A percentile compares a stretch with the other conserved stretches of the same genome.
Evolutionary conservation across 768 basidiomycete species (phyloP).

Genomic region (Ramaria rubella): DNA sequence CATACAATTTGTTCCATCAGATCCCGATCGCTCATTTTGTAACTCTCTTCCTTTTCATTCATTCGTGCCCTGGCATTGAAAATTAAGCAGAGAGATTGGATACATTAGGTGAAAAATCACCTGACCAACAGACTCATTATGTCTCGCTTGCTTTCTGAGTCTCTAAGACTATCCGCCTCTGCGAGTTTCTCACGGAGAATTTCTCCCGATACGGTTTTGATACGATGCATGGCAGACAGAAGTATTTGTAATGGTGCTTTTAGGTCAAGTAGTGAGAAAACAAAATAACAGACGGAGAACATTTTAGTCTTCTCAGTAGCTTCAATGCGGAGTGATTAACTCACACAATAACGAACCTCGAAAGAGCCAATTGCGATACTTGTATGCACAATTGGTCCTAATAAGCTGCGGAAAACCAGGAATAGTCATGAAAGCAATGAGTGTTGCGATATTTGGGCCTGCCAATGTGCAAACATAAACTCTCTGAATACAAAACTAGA

Average conservation of each 20-base stretch:
- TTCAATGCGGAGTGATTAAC: not conserved
- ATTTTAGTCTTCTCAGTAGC: not conserved
- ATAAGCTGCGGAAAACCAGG: constrained; percentile 30
- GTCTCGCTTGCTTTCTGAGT: constrained; percentile 39
- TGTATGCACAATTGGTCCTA: constrained; percentile 32
- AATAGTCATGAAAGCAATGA: constrained; percentile 30
- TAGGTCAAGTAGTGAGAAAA: constrained; percentile 11
- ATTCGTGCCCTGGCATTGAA: constrained; percentile 28
- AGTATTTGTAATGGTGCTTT: constrained; percentile 18
- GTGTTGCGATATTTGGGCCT: constrained; percentile 30
- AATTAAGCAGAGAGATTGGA: not conserved
- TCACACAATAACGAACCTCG: constrained; percentile 1
- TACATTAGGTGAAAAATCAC: not conserved
- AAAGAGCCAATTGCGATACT: constrained; percentile 28
- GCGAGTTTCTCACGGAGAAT: constrained; percentile 38
- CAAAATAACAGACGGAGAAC: not conserved
- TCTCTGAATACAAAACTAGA: too few relatives aligned
- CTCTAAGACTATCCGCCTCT: constrained; percentile 30
- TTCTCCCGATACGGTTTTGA: constrained; percentile 32
- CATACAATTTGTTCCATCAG: constrained; percentile 49
- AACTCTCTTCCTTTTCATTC: constrained; percentile 29
- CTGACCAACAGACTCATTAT: constrained; percentile 46
- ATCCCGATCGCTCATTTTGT: constrained; percentile 39
- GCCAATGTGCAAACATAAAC: not conserved
- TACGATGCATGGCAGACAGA: constrained; percentile 36